Evolutionary conservation across 257 asterid genomes (phyloP).

Genomic region (Fraxinus quadrangulata): DNA sequence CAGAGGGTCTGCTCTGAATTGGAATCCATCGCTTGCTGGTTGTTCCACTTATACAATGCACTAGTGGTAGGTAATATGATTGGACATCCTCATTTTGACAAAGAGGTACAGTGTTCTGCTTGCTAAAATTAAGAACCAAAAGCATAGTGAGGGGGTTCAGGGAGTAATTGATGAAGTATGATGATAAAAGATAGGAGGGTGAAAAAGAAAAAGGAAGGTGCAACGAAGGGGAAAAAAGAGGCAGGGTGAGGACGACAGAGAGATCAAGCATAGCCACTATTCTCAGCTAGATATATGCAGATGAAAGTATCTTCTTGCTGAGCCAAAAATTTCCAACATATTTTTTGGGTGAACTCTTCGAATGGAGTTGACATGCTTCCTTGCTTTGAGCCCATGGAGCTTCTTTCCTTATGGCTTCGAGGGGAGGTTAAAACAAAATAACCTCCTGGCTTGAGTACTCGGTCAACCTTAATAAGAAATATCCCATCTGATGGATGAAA

Average conservation of each 20-base stretch:
- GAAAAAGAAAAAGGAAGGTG: background rate
- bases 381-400: constrained; percentile 41
- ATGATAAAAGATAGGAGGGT: background rate
- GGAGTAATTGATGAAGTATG: constrained; percentile 10
- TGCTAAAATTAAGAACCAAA: constrained; percentile 39
- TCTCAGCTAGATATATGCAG: constrained; percentile 75
- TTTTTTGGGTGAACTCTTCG: constrained; percentile 59
- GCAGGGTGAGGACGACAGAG: background rate
- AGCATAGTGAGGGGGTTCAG: constrained; percentile 16
- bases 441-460: constrained; percentile 95
- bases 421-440: constrained; percentile 88
- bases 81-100: constrained; percentile 73
- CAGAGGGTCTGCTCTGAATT: constrained; percentile 63
- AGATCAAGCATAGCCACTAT: constrained; percentile 21
- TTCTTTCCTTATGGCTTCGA: constrained; percentile 56
- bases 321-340: constrained; percentile 79
- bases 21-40: constrained; percentile 75
- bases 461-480: constrained; percentile 82
- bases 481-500: constrained; percentile 68
- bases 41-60: constrained; percentile 69
- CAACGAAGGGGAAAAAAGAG: constrained; percentile 9
- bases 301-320: constrained; percentile 82
- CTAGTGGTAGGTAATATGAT: constrained; percentile 75
- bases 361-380: constrained; percentile 58
- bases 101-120: constrained; percentile 53